These are phyloP conservation scores for Lepiota venenata DNA, from an alignment of 768 basidiomycete genomes.

Conservation along the genomic window DNA sequence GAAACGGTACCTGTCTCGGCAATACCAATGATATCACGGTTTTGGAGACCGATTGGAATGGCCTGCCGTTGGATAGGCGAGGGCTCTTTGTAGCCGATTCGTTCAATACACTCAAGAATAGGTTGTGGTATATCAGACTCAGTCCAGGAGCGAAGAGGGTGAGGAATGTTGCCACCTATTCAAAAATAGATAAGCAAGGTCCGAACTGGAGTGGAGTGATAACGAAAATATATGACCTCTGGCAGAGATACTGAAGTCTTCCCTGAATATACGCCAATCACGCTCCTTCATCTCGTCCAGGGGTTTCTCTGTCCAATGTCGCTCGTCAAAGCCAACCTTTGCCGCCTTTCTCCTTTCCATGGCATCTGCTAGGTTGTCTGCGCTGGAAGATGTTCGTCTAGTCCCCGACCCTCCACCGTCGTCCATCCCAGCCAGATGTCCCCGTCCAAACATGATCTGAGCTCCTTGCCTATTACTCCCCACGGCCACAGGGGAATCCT, in stretches of 20 bases:
- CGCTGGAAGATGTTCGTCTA: conserved; percentile 29
- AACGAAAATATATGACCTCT: conserved; percentile 52
- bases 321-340: conserved; percentile 83
- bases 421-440: conserved; percentile 84
- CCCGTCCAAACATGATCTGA: conserved; percentile 86
- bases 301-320: conserved; percentile 97
- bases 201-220: neutral
- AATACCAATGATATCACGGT: conserved; percentile 96
- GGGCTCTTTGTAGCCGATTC: conserved; percentile 96
- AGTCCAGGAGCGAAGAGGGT: conserved; percentile 88
- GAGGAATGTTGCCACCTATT: conserved; percentile 87
- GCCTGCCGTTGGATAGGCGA: conserved; percentile 97
- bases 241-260: conserved; percentile 96
- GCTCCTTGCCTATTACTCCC: conserved; percentile 76
- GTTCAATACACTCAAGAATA: conserved; percentile 82
- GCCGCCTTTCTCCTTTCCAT: conserved; percentile 81
- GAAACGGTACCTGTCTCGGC: conserved; percentile 86
- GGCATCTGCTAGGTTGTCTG: conserved; percentile 67
- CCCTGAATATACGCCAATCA: conserved; percentile 98
- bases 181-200: conserved; percentile 3
- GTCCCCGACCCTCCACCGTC: conserved; percentile 56
- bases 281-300: conserved; percentile 93
- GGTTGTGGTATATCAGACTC: conserved; percentile 80
- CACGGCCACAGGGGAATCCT: conserved; percentile 69
- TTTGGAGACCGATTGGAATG: conserved; percentile 97